Base-by-base conservation (phyloP, 2,329 filamentous ascomycete genomes). In the Davidsoniella australis region DNA sequence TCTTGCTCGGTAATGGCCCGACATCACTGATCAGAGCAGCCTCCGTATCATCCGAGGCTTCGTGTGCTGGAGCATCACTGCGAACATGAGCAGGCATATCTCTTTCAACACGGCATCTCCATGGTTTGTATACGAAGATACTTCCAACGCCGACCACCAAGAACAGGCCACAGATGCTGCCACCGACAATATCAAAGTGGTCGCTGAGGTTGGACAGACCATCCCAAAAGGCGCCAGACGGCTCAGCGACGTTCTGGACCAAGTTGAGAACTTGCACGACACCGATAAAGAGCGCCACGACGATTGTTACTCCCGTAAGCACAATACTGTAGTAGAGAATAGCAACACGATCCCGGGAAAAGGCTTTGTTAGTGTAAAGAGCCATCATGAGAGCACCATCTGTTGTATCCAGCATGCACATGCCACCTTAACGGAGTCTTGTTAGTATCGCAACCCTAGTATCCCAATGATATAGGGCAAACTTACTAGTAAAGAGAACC, bases 381-480 rank as follows among this genome's bases (percentile, higher is more conserved):
- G 82, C 80, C 76, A 94, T 88, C 88, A 96, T 96, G 17, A 95
- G 71, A 1, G 89, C 89, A 20, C 89, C 89, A 58, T 96, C 91
- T 0, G 80, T 82, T 0, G 88, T 95, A 63, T 96, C 91, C 5
- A 96, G 69, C 18, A 96, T 72, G 62, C 88, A 95, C 91, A 98
- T 96, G 52, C 86, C 91, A 1, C 83, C 85, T 81, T 23, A 8
- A 16, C 17, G 26, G 4, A 6, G 17, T 23, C 10, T 17, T 16
- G 41, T 47, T 45, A 49, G 42, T 49, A 45, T 44, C 14, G n/a
- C 3, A 36, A 10, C 7, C 43, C 7, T 12, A 26, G 45, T 3
- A 23, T 41, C 18, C 16, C 7, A 18, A 4, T 7, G 7, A 12
- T 10, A 48, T 18, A 20, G 14, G 18, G 33, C 42, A 12, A 3